Conservation (phyloP, 2,329 filamentous ascomycete species). For the Cladophialophora chaetospira region DNA sequence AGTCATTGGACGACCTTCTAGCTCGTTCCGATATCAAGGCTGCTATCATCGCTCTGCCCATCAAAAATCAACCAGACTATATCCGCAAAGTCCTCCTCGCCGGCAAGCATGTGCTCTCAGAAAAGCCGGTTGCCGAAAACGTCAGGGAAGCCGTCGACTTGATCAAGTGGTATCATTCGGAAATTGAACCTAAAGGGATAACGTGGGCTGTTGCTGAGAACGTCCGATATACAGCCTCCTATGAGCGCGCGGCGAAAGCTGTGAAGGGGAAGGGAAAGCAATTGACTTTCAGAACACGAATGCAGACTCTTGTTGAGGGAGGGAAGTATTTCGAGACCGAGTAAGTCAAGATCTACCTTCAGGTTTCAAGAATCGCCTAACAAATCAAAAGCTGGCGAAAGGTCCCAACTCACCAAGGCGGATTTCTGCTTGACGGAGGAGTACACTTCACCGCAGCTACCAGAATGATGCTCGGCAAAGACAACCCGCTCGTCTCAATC, state of each 20-base stretch:
- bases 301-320: slow-evolving; percentile 50
- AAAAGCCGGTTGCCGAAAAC: slow-evolving; percentile 61
- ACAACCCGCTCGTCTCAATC: slow-evolving; percentile 46
- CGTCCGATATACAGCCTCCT: slow-evolving; percentile 56
- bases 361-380: slow-evolving; percentile 47
- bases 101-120: slow-evolving; percentile 59
- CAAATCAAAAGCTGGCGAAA: slow-evolving; percentile 52
- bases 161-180: slow-evolving; percentile 52
- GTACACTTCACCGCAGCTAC: slow-evolving; percentile 59
- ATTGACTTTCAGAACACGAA: slow-evolving; percentile 53
- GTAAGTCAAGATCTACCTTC: slow-evolving; percentile 36
- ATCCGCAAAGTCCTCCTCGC: slow-evolving; percentile 53
- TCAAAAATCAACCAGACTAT: slow-evolving; percentile 54
- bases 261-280: slow-evolving; percentile 52
- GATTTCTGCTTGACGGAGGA: slow-evolving; percentile 61
- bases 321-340: slow-evolving; percentile 54
- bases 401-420: slow-evolving; percentile 58
- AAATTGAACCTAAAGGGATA: slow-evolving; percentile 42
- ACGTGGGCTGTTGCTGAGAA: slow-evolving; percentile 60
- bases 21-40: slow-evolving; percentile 52
- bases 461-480: slow-evolving; percentile 50
- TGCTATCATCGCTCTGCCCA: slow-evolving; percentile 58
- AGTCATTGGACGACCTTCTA: slow-evolving; percentile 50
- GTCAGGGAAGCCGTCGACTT: slow-evolving; percentile 54
- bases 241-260: slow-evolving; percentile 48